phyloP scores from a whole-genome alignment of 2,329 filamentous ascomycete genomes.

The Fusarium sp. region DNA sequence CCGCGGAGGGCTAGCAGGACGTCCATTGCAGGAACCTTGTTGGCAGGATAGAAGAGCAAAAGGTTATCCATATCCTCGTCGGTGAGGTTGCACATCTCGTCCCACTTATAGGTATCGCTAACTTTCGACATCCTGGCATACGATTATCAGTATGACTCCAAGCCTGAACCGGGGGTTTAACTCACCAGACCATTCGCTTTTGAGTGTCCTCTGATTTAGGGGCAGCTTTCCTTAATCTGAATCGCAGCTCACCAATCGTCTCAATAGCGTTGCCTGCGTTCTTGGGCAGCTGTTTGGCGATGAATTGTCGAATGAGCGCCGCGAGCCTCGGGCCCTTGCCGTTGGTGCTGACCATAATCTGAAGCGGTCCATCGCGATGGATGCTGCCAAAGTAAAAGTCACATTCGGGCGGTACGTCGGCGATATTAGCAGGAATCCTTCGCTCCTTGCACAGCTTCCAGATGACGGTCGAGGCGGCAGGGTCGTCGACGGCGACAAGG shows the following conservation, averaged over 20 bases:
- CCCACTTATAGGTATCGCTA: constrained; percentile 87
- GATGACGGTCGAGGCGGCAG: constrained; percentile 88
- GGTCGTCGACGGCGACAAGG: constrained; percentile 92
- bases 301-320: constrained; percentile 85
- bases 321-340: constrained; percentile 95
- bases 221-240: constrained; percentile 83
- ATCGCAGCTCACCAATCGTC: constrained; percentile 84
- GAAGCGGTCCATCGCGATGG: constrained; percentile 93
- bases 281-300: constrained; percentile 80
- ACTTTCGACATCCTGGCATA: constrained; percentile 86
- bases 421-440: constrained; percentile 92
- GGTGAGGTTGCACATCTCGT: constrained; percentile 86
- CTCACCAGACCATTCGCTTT: constrained; percentile 91
- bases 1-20: constrained; percentile 69
- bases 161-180: constrained; percentile 16
- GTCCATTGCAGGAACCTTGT: constrained; percentile 69
- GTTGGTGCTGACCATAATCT: constrained; percentile 99
- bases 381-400: constrained; percentile 99
- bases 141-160: constrained; percentile 12
- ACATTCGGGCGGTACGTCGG: constrained; percentile 95
- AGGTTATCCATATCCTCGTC: constrained; percentile 88
- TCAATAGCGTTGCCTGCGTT: constrained; percentile 90
- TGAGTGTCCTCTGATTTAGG: constrained; percentile 81
- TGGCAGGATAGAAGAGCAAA: constrained; percentile 78
- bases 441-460: constrained; percentile 94